Conservation (phyloP, 2,329 filamentous ascomycete species). For the Aspergillus sojae region DNA sequence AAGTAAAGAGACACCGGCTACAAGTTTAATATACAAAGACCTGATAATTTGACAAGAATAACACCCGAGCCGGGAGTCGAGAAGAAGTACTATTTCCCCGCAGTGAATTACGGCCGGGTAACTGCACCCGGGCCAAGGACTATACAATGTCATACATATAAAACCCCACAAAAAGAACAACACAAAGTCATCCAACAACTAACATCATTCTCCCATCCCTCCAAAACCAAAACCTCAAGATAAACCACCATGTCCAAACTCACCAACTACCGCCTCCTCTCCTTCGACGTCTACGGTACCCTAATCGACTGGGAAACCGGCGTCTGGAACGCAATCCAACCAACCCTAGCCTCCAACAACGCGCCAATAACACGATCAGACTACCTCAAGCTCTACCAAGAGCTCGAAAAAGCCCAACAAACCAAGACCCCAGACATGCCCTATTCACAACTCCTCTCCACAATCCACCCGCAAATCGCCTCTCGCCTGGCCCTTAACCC, state of each 20-base stretch:
- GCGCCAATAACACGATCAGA: slow-evolving; percentile 36
- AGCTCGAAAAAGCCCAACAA: slow-evolving; percentile 54
- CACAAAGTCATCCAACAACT: neutral
- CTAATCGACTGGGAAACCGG: slow-evolving; percentile 78
- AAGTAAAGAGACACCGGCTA: neutral
- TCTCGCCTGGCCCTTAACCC: slow-evolving; percentile 28
- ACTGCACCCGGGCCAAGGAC: neutral
- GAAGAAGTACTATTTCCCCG: neutral
- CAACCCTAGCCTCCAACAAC: slow-evolving; percentile 43
- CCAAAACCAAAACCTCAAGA: neutral
- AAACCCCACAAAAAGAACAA: neutral
- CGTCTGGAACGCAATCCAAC: slow-evolving; percentile 56
- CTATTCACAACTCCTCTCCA: slow-evolving; percentile 63
- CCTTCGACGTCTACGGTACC: slow-evolving; percentile 80
- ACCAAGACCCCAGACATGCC: slow-evolving; percentile 56
- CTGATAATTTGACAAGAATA: neutral
- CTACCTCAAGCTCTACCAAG: slow-evolving; percentile 27
- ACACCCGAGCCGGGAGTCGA: neutral
- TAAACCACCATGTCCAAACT: slow-evolving; percentile 27
- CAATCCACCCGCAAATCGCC: slow-evolving; percentile 37
- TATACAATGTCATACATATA: neutral
- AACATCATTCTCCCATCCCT: neutral
- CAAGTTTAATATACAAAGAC: neutral
- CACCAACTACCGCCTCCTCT: slow-evolving; percentile 55
- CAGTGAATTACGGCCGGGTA: neutral